A percentile compares a stretch with the other conserved stretches of the same genome.
Conservation (phyloP, 768 basidiomycete genomes). For the Russula abietina region DNA sequence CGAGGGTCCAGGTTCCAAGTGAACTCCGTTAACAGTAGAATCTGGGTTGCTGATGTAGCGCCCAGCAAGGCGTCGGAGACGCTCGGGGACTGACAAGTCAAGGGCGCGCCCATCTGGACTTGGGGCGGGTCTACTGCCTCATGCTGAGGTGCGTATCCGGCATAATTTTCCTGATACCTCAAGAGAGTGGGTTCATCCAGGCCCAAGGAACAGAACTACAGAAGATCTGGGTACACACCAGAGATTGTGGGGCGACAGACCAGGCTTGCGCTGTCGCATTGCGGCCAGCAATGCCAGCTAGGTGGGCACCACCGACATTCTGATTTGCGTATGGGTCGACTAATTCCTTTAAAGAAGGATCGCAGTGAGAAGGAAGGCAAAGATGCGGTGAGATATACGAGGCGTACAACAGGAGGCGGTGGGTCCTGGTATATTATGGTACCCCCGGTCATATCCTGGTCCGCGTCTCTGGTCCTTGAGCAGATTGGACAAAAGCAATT, state of each 20-base stretch:
- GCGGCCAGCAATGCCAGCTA: neutral
- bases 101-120: too few relatives aligned
- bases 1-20: neutral
- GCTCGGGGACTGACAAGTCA: neutral
- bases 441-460: neutral
- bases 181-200: neutral
- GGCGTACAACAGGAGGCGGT: neutral
- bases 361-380: neutral
- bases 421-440: neutral
- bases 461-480: neutral
- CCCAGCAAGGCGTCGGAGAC: too few relatives aligned
- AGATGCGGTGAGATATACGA: neutral
- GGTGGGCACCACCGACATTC: too few relatives aligned
- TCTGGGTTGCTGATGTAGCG: neutral
- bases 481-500: neutral
- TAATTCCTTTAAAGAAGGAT: too few relatives aligned
- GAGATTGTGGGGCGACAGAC: neutral
- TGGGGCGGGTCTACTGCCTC: neutral
- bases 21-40: neutral
- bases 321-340: too few relatives aligned
- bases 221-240: neutral
- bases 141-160: neutral
- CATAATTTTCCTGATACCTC: neutral
- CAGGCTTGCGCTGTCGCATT: neutral
- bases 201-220: neutral